Evolutionary conservation across 345 rosid species (phyloP).

Genomic region (Durio zibethinus): DNA sequence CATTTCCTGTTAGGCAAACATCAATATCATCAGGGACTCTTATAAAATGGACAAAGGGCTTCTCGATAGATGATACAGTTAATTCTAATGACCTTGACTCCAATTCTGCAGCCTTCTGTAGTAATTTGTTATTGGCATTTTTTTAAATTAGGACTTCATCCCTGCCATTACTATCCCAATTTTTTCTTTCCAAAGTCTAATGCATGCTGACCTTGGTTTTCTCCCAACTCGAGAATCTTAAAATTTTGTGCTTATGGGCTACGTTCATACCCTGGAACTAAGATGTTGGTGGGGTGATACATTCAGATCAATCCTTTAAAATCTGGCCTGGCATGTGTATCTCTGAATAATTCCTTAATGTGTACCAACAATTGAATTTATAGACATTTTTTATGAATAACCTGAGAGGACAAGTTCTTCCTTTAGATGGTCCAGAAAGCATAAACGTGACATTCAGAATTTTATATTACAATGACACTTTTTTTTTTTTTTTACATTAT

Average conservation of each 20-base stretch:
- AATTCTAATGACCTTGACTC: slow-evolving; percentile 18
- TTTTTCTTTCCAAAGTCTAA: not conserved
- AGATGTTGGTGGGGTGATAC: not conserved
- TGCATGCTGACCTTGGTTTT: not conserved
- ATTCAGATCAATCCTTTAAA: not conserved
- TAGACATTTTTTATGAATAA: not conserved
- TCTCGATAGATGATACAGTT: slow-evolving; percentile 75
- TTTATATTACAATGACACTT: not conserved
- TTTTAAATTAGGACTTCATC: not conserved
- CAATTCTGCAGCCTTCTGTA: not conserved
- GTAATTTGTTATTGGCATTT: not conserved
- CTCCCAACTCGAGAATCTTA: not conserved
- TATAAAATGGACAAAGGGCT: slow-evolving; percentile 94
- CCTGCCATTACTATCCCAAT: not conserved
- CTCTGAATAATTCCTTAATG: not conserved
- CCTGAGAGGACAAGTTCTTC: not conserved
- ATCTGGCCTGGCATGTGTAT: not conserved
- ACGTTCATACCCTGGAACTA: not conserved
- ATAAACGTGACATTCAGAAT: not conserved
- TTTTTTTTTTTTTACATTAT: not conserved
- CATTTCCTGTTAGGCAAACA: slow-evolving; percentile 82
- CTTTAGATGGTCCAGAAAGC: not conserved
- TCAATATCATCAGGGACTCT: slow-evolving; percentile 79
- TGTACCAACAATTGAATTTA: not conserved
- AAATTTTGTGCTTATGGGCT: not conserved